These are phyloP conservation scores for Taiozyma onychis DNA, from an alignment of 1,139 yeast species.

Conservation along the genomic window DNA sequence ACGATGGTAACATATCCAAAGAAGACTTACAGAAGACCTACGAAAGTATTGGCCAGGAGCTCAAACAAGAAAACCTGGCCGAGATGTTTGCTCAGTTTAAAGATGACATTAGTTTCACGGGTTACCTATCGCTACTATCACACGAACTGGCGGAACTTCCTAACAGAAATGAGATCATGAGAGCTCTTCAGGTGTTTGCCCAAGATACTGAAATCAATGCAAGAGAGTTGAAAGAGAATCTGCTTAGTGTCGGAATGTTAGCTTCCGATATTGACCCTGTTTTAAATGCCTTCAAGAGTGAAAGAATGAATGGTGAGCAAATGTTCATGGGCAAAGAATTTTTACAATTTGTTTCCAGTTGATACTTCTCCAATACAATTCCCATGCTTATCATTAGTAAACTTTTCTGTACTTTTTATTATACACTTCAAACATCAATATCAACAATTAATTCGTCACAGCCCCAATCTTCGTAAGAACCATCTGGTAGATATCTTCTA, in stretches of 20 bases:
- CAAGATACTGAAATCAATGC: slow-evolving; percentile 41
- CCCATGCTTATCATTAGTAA: not conserved
- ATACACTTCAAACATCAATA: slow-evolving; percentile 26
- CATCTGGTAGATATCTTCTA: slow-evolving; percentile 95
- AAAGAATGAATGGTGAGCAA: slow-evolving; percentile 51
- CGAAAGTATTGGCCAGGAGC: slow-evolving; percentile 42
- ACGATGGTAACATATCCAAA: slow-evolving; percentile 60
- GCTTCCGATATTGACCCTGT: slow-evolving; percentile 45
- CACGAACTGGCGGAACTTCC: slow-evolving; percentile 52
- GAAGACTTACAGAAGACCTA: slow-evolving; percentile 57
- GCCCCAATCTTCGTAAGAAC: slow-evolving; percentile 97
- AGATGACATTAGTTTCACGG: slow-evolving; percentile 52
- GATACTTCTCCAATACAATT: not conserved
- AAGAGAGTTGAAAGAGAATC: slow-evolving; percentile 43
- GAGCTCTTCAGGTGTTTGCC: slow-evolving; percentile 60
- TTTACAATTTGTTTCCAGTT: slow-evolving; percentile 42
- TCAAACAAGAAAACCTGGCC: slow-evolving; percentile 36
- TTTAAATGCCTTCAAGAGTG: slow-evolving; percentile 51
- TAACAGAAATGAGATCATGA: slow-evolving; percentile 50
- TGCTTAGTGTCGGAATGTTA: slow-evolving; percentile 49
- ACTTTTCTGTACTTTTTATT: not conserved
- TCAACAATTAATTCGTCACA: slow-evolving; percentile 96
- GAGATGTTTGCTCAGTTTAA: slow-evolving; percentile 41
- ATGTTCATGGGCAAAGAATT: slow-evolving; percentile 54
- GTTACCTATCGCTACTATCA: slow-evolving; percentile 66